These are phyloP conservation scores for Backusella australiensis DNA, from an alignment of 192 early-diverging fungal species.

Conservation along the genomic window DNA sequence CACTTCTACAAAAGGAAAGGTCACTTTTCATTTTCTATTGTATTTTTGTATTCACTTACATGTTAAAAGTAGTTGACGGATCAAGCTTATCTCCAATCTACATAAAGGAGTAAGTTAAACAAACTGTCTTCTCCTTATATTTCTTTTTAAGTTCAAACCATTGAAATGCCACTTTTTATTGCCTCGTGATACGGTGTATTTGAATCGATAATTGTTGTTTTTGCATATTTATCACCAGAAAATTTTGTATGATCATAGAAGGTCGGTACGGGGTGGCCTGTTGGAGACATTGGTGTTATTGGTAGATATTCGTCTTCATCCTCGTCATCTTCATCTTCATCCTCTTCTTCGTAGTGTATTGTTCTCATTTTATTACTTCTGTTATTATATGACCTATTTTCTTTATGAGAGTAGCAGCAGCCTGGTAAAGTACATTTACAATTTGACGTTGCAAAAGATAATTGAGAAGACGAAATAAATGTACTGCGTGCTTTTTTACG, in stretches of 20 bases:
- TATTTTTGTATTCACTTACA: neutral
- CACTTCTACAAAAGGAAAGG: neutral
- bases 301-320: neutral
- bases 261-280: neutral
- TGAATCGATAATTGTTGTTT: neutral
- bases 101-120: neutral
- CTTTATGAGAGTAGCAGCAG: neutral
- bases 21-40: neutral
- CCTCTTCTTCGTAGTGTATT: neutral
- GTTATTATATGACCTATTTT: neutral
- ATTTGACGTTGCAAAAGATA: neutral
- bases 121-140: neutral
- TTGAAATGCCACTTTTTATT: neutral
- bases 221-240: neutral
- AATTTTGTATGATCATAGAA: neutral
- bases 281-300: neutral
- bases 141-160: neutral
- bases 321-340: neutral
- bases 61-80: neutral
- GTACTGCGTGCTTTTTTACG: neutral
- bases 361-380: neutral
- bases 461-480: neutral
- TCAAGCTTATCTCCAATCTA: neutral
- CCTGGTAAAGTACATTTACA: neutral
- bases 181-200: neutral